Evolutionary conservation across 164 flowering plant species (phyloP).

Genomic region (Vitis rupestris): DNA sequence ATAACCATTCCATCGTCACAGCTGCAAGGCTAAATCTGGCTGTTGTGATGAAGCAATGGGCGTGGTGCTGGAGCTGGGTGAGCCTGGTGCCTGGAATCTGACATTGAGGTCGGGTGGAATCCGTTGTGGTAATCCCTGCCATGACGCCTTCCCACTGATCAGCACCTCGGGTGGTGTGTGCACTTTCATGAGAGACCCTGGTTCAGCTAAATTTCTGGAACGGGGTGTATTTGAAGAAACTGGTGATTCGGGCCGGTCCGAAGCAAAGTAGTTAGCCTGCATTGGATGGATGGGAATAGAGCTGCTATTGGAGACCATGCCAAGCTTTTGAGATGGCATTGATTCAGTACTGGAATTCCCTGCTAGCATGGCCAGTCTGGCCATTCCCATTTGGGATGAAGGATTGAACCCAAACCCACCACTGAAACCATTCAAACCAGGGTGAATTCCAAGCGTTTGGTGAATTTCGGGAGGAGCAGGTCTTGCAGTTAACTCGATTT

Average conservation of each 20-base stretch:
- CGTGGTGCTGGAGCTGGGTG: slow-evolving; percentile 28
- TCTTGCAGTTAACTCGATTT: slow-evolving; percentile 17
- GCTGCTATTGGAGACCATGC: slow-evolving; percentile 12
- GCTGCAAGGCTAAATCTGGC: slow-evolving; percentile 67
- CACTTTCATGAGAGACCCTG: not conserved
- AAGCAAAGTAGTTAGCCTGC: not conserved
- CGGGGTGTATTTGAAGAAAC: slow-evolving; percentile 2
- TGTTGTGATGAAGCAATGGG: slow-evolving; percentile 39
- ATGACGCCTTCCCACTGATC: slow-evolving; percentile 2
- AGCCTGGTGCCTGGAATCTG: slow-evolving; percentile 25
- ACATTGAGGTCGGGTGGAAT: slow-evolving; percentile 38
- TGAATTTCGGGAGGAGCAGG: slow-evolving; percentile 6
- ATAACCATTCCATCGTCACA: slow-evolving; percentile 20
- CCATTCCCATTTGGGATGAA: slow-evolving; percentile 25
- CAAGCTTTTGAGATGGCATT: slow-evolving; percentile 22
- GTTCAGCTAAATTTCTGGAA: not conserved
- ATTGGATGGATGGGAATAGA: not conserved
- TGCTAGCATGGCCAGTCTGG: slow-evolving; percentile 8
- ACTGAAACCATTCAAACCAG: slow-evolving; percentile 28
- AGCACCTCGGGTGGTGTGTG: not conserved
- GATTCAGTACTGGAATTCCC: slow-evolving; percentile 16
- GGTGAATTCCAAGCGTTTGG: not conserved
- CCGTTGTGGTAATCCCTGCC: slow-evolving; percentile 21
- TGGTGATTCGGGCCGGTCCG: not conserved
- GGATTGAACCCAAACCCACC: slow-evolving; percentile 21